Base-by-base conservation (phyloP, 129 eudicot species). In the Pseudognaphalium luteoalbum region DNA sequence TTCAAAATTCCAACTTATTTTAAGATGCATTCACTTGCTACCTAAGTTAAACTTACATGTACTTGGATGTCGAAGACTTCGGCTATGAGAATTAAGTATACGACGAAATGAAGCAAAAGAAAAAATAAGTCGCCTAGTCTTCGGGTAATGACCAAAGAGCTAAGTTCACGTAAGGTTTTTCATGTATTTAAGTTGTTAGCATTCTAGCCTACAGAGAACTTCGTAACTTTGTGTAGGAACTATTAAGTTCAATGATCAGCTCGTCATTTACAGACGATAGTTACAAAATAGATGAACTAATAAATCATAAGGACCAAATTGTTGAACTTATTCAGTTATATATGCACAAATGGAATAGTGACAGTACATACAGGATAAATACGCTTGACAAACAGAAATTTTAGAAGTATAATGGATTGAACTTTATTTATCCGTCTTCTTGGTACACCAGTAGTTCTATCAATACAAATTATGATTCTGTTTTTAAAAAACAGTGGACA, bases 351-450 rank as follows among this genome's bases (percentile, higher is more conserved):
- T 14, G 17, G 17, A 6, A 20, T 33, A 34, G 19, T 1, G 12
- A n/a, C 17, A 19, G 19, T 72, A 25, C 28, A 25, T 25, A 25
- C 28, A n/a, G n/a, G 17, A 71, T 32, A 68, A 12, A 12, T 62
- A 0, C 14, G 19, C 56, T n/a, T 14, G 39, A 28, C 29, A 68
- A 22, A 63, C 66, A 21, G 6, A 37, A 52, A 11, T 39, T 52
- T 29, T 20, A 66, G 16, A 44, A 15, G 75, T 74, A 80, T 70
- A 80, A 73, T 57, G 60, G 75, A 56, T 67, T 59, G 75, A 66
- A 67, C 66, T 74, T 80, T 74, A 80, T 80, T 80, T 58, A 42
- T 39, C 20, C 32, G 73, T 51, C 33, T 79, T 73, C 74, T 66
- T 66, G 77, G 63, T 80, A 80, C 75, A 66, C 63, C 16, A 54